Evolutionary conservation across 2,329 filamentous ascomycete species (phyloP), one percentile per base, ranked within the genome.

Genomic region (Exophiala oligosperma): DNA sequence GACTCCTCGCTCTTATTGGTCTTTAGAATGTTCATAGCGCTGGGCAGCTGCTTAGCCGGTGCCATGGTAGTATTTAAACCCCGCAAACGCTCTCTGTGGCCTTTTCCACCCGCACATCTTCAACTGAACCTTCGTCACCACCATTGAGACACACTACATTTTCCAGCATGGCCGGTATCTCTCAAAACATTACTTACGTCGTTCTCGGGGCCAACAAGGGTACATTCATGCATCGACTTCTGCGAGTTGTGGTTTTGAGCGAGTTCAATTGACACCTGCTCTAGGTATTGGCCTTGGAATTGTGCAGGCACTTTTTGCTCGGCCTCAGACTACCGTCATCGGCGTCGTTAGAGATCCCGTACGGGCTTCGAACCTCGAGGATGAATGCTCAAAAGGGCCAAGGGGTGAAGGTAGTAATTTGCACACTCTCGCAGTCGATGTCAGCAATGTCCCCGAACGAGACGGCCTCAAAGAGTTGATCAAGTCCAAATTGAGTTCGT

Each of bases 401-500:
- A 43, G 17, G 12, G 40, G 40, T 9, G 17, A 56, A 17, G 52
- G 60, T n/a, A 68, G 59, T 49, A 28, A 12, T 8, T 51, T 69
- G 8, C 49, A 64, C 50, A 61, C 64, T 8, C 38, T 68, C 38
- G 32, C 59, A 24, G 46, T 68, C 7, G 64, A 68, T 35, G 66
- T 70, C 48, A 61, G 65, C 7, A 51, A 64, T 2, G 49, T 46
- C 4, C 29, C 56, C 35, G 11, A 59, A 8, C 54, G 56, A 4
- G 50, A 62, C 5, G 49, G 43, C n/a, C 63, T 67, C 26, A 37
- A 28, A 12, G 43, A 60, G 9, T 11, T 14, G 1, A 17, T 62
- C 24, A n/a, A 44, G 40, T 85, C 78, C 73, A 85, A 81, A 51
- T 80, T 82, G 60, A 85, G 3, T 4, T 21, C 23, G 3, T 21